Evolutionary conservation across 306 rosid genomes (phyloP), one percentile per base, ranked within the genome.

Genomic region (Quercus berberidifolia): DNA sequence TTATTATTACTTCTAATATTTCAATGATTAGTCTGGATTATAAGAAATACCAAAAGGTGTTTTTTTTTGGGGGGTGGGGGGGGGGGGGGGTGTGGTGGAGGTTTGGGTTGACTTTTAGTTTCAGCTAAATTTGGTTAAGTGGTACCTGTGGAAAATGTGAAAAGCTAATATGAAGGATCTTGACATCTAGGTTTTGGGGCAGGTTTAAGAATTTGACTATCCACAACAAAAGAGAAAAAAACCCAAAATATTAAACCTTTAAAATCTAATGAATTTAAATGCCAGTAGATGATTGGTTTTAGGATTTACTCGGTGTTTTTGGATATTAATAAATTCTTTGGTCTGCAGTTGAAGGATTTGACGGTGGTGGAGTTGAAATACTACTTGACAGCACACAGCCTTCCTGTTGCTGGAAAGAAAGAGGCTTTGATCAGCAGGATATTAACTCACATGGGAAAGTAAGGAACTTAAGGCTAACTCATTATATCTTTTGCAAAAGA

Each of bases 391-490:
- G 94, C 95, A 15, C 86, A 91, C 63, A 88, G 83, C 83, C 97
- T 94, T 90, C 95, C 99, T 3, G 87, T 92, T 82, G 80, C 91
- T 41, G 97, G 99, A 58, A 94, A 90, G 90, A 94, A 94, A 83
- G 97, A 92, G 75, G 88, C 89, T 71, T 56, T 94, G 83, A 83
- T 92, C 62, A 87, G 90, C 87, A 82, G 97, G 82, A 94, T 94
- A 80, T 83, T 92, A 77, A 87, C 86, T 58, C 97, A 91, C 82
- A 76, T 94, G 95, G 96, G 95, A 63, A 92, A 89, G 84, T 94
- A 87, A 89, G 62, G 69, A 10, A 67, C 72, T 18, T 8, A 49
- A 35, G 15, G 8, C 4, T 33, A 14, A 8, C 6, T 3, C 17
- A 33, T 10, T 1, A 8, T 19, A 19, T 67, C 51, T 21, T 65